Base-by-base conservation (phyloP, 306 rosid species). In the Ceratonia siliqua region DNA sequence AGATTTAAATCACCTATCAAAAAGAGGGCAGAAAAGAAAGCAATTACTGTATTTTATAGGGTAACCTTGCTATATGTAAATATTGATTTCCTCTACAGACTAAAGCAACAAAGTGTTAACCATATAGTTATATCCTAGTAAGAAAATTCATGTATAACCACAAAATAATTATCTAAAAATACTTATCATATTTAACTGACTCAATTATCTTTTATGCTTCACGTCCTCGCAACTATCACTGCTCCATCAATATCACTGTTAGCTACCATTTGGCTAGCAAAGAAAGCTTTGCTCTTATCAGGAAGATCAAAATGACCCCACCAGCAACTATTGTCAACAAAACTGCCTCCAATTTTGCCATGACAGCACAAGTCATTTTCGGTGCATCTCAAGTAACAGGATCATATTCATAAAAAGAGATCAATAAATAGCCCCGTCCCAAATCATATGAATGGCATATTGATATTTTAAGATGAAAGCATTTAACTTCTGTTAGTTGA, bases 251-350 rank as follows among this genome's bases (percentile, higher is more conserved):
- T 30, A 41, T 80, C 54, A 67, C 62, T 53, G 81, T 84, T 68
- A 59, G 76, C 65, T 14, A 85, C 53, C 78, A 63, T 62, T 21
- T 70, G 61, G 62, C 76, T 76, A 43, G 39, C 5, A 76, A 68
- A 68, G 30, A 78, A 58, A 48, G 56, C 50, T 77, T 64, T 79
- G 42, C 79, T 49, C 65, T 67, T 64, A 63, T 70, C 58, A 35
- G 30, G 65, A 81, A 80, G 64, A 70, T 71, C 74, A 55, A 54
- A 61, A 72, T 8, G 81, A 76, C 79, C 74, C 73, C 82, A 72
- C 81, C 56, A 41, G 45, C 76, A 79, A 30, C 78, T 62, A 70
- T 56, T 76, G 69, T 67, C 71, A 56, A 77, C 42, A 78, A 70
- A 79, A 77, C 59, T 56, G 43, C 49, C 78, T 68, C 68, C 28